Evolutionary conservation across 139 green algal species (phyloP).

Genomic region (Ettlia oleoabundans): DNA sequence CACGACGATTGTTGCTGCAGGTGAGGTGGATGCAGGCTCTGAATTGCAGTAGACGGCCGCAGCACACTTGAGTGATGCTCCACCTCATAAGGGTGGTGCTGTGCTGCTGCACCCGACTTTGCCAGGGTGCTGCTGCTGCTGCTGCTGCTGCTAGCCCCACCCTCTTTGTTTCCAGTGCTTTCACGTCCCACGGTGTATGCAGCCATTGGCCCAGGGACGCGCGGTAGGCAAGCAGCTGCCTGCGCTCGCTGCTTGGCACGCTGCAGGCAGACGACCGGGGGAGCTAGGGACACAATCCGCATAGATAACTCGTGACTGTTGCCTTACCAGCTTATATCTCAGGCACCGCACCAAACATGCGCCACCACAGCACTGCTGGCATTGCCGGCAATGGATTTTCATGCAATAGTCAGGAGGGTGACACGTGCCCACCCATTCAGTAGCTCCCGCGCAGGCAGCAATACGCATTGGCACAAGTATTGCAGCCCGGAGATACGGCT

Average conservation of each 20-base stretch:
- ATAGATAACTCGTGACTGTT: background rate
- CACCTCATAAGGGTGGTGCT: background rate
- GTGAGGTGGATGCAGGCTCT: too few relatives aligned
- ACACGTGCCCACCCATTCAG: too few relatives aligned
- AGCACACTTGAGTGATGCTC: background rate
- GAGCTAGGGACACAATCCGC: background rate
- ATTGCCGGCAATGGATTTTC: background rate
- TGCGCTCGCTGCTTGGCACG: constrained; percentile 28
- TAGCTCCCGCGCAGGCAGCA: too few relatives aligned
- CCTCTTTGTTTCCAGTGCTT: too few relatives aligned
- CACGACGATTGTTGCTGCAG: too few relatives aligned
- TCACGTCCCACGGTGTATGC: too few relatives aligned
- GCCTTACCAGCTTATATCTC: background rate
- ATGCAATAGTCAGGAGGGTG: too few relatives aligned
- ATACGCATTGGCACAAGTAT: too few relatives aligned
- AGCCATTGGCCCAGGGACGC: constrained; percentile 25
- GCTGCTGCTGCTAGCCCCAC: background rate
- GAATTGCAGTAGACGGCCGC: too few relatives aligned
- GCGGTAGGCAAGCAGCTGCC: constrained; percentile 38
- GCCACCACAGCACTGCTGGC: too few relatives aligned
- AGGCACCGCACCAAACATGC: too few relatives aligned
- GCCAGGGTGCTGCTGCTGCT: background rate
- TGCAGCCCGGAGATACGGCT: background rate
- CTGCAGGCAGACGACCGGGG: constrained; percentile 6
- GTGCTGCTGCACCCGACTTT: background rate